Evolutionary conservation across 2,329 filamentous ascomycete genomes (phyloP), one percentile per base, ranked within the genome.

Genomic region (Huntiella decipiens): DNA sequence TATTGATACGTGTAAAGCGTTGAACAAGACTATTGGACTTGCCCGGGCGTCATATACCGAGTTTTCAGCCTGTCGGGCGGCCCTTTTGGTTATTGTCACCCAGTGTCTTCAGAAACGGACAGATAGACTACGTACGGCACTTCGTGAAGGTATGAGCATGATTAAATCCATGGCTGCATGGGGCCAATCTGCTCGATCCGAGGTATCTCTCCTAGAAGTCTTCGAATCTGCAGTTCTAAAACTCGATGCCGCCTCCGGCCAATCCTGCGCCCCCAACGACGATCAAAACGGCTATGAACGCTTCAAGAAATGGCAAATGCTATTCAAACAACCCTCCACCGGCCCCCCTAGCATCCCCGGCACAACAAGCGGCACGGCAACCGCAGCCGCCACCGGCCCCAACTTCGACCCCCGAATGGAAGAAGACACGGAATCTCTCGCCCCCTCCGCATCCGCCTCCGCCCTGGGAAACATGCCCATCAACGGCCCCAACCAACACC

Each of bases 1-100:
- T 8, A 61, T 73, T 13, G 64, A 69, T 38, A 61, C 70, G 4
- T 71, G 68, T 50, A 64, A 64, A 36, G 57, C 65, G 3, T 61
- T 73, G 4, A 63, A 65, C 35, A 64, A 64, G 38, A 66, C 64
- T n/a, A 64, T 66, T 11, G 70, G 69, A 12, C 66, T 73, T 44
- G 68, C 70, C 4, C 63, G 68, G 28, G 67, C 68, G 2, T 71
- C 68, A 0, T 73, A 72, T 52, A 71, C 68, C 3, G 70, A 73
- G 51, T 73, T 71, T 53, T 70, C 66, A 53, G 67, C 69, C 3
- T 71, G 68, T 43, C 67, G 70, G 37, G 68, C 68, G 7, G 68
- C 70, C 6, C 57, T 73, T 4, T 59, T 73, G 2, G 68, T 72
- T 22, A 57, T 63, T 39, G 61, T 62, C 31, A 61, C 61, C 2